A percentile compares a stretch with the other conserved stretches of the same genome.
Evolutionary conservation across 352 stramenopile genomes (phyloP).

Genomic region (Pseudoperonospora humuli): DNA sequence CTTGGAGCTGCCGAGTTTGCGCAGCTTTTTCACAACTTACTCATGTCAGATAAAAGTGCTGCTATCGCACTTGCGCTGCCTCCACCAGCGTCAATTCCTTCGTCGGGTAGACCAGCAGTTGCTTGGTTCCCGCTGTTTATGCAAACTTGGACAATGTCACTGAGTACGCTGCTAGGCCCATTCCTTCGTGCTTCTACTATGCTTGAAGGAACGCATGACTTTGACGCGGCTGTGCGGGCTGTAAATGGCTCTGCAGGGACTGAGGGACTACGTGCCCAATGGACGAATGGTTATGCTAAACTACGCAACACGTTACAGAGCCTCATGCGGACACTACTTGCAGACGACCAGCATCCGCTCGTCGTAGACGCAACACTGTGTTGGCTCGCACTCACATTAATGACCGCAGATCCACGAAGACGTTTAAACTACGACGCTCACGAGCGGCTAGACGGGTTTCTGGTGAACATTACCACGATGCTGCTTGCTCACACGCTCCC

Average conservation of each 20-base stretch:
- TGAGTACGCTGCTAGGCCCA: slow-evolving; percentile 52
- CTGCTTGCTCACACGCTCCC: slow-evolving; percentile 35
- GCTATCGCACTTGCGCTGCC: slow-evolving; percentile 30
- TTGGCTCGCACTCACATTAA: slow-evolving; percentile 43
- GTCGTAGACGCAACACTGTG: slow-evolving; percentile 54
- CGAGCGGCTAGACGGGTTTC: slow-evolving; percentile 54
- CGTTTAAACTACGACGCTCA: slow-evolving; percentile 40
- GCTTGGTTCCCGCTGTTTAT: slow-evolving; percentile 41
- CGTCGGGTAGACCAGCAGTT: slow-evolving; percentile 10
- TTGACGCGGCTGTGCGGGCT: slow-evolving; percentile 30
- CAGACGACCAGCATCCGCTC: slow-evolving; percentile 30
- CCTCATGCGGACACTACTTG: slow-evolving; percentile 28
- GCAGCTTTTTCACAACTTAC: slow-evolving; percentile 40
- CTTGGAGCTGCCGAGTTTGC: slow-evolving; percentile 29
- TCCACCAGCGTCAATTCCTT: slow-evolving; percentile 10
- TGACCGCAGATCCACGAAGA: slow-evolving; percentile 37
- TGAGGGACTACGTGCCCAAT: slow-evolving; percentile 36
- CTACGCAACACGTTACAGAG: slow-evolving; percentile 28
- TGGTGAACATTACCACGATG: slow-evolving; percentile 56
- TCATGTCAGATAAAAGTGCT: slow-evolving; percentile 24
- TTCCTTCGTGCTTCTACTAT: slow-evolving; percentile 66
- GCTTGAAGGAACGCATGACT: slow-evolving; percentile 42
- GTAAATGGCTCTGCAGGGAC: slow-evolving; percentile 13
- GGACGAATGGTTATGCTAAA: slow-evolving; percentile 34
- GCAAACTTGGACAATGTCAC: slow-evolving; percentile 37